Conservation (phyloP, 495 filamentous ascomycete species). For the Terfezia claveryi region DNA sequence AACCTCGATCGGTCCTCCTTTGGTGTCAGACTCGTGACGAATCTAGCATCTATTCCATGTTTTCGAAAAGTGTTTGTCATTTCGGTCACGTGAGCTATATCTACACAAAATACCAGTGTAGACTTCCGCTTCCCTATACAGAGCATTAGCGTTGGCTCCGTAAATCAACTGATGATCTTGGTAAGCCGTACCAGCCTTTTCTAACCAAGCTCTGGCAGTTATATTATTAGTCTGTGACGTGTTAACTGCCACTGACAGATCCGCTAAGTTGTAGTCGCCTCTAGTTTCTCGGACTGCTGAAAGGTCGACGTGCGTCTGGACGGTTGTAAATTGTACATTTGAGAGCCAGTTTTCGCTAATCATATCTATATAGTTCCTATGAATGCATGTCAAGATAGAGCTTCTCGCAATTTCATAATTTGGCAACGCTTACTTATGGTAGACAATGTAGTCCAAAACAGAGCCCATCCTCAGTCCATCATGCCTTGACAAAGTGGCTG, state of each 20-base stretch:
- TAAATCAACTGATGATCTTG: too few relatives aligned
- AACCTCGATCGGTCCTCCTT: conserved; percentile 39
- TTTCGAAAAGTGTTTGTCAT: conserved; percentile 55
- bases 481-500: conserved; percentile 71
- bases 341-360: conserved; percentile 70
- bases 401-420: background rate
- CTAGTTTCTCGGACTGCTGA: conserved; percentile 34
- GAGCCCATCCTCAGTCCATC: conserved; percentile 75
- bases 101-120: conserved; percentile 81
- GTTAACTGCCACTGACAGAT: conserved; percentile 63
- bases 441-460: conserved; percentile 88
- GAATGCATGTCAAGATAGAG: background rate
- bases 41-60: conserved; percentile 60
- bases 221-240: conserved; percentile 55
- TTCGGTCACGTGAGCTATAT: conserved; percentile 52
- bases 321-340: conserved; percentile 79
- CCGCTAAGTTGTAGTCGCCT: conserved; percentile 56
- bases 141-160: background rate
- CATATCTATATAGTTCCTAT: conserved; percentile 78
- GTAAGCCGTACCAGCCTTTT: conserved; percentile 30
- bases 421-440: conserved; percentile 42
- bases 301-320: conserved; percentile 57
- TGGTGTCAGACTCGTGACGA: conserved; percentile 57
- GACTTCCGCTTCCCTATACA: conserved; percentile 38
- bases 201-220: conserved; percentile 63